A percentile compares a stretch with the other conserved stretches of the same genome.
Evolutionary conservation across 495 filamentous ascomycete species (phyloP).

Genomic region (Xylaria sp.): DNA sequence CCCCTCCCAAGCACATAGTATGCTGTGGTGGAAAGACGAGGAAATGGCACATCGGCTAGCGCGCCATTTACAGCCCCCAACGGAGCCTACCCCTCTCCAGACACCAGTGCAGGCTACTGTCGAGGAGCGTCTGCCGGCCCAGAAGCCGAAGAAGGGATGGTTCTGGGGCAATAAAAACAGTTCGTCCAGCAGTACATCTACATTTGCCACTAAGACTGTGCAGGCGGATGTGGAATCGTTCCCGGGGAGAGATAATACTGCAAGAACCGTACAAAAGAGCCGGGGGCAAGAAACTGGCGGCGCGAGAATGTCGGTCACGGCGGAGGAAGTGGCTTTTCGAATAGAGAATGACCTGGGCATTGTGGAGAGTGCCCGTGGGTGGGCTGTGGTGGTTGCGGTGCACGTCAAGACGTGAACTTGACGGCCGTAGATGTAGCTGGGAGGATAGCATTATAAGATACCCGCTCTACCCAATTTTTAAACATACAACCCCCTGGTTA

Average conservation of each 20-base stretch:
- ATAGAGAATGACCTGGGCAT: slow-evolving; percentile 61
- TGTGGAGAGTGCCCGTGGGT: slow-evolving; percentile 58
- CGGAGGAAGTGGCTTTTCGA: slow-evolving; percentile 60
- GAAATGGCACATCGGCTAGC: slow-evolving; percentile 55
- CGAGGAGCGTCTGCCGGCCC: slow-evolving; percentile 36
- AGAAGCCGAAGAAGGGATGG: slow-evolving; percentile 41
- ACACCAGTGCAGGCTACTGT: slow-evolving; percentile 40
- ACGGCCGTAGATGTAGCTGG: not conserved
- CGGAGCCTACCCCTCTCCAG: slow-evolving; percentile 29
- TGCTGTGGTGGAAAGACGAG: slow-evolving; percentile 56
- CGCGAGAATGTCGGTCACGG: slow-evolving; percentile 47
- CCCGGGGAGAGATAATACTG: slow-evolving; percentile 14
- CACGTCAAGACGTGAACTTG: slow-evolving; percentile 34
- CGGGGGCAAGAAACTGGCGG: slow-evolving; percentile 33
- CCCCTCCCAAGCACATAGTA: not conserved
- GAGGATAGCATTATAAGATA: not conserved
- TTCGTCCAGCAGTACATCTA: not conserved
- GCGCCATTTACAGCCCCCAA: slow-evolving; percentile 48
- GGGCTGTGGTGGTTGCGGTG: slow-evolving; percentile 54
- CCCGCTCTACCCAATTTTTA: not conserved
- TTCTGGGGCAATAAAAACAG: slow-evolving; percentile 33
- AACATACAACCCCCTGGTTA: not conserved
- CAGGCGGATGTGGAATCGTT: slow-evolving; percentile 31
- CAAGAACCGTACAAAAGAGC: slow-evolving; percentile 15
- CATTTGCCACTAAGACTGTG: slow-evolving; percentile 12